Conservation (phyloP, 2,329 filamentous ascomycete species). For the Xylaria polymorpha region DNA sequence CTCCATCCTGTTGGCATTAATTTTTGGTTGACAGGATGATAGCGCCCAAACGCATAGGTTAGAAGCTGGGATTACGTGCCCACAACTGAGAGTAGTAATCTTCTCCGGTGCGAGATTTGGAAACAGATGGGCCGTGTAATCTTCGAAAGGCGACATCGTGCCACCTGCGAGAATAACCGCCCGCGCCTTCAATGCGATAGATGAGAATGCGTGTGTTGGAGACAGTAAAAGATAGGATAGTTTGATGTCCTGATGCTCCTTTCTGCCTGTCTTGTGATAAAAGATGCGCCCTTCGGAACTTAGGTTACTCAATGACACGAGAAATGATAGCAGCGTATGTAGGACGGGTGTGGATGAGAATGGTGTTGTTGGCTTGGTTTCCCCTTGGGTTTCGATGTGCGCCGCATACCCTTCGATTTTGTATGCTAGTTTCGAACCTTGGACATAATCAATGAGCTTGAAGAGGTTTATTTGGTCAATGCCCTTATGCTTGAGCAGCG, state of each 20-base stretch:
- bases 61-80: constrained; percentile 87
- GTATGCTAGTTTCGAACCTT: constrained; percentile 90
- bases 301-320: constrained; percentile 87
- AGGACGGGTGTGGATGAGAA: constrained; percentile 64
- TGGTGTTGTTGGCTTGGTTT: constrained; percentile 40
- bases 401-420: constrained; percentile 92
- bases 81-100: constrained; percentile 87
- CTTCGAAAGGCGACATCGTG: constrained; percentile 96
- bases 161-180: constrained; percentile 93
- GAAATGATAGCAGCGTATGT: constrained; percentile 69
- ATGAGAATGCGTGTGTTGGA: constrained; percentile 89
- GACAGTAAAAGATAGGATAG: constrained; percentile 91
- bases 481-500: constrained; percentile 83
- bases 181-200: constrained; percentile 84
- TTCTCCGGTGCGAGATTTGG: constrained; percentile 73
- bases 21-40: constrained; percentile 54
- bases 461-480: constrained; percentile 96
- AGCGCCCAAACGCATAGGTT: constrained; percentile 86
- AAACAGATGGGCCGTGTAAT: constrained; percentile 89
- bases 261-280: constrained; percentile 61
- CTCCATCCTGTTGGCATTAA: constrained; percentile 43
- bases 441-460: constrained; percentile 86
- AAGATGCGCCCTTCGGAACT: constrained; percentile 77
- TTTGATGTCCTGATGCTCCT: constrained; percentile 60
- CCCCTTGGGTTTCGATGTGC: constrained; percentile 64